Percentiles rank a stretch among this genome's conserved stretches.
phyloP scores from a whole-genome alignment of 2,329 filamentous ascomycete species.

The Colletotrichum liriopes region DNA sequence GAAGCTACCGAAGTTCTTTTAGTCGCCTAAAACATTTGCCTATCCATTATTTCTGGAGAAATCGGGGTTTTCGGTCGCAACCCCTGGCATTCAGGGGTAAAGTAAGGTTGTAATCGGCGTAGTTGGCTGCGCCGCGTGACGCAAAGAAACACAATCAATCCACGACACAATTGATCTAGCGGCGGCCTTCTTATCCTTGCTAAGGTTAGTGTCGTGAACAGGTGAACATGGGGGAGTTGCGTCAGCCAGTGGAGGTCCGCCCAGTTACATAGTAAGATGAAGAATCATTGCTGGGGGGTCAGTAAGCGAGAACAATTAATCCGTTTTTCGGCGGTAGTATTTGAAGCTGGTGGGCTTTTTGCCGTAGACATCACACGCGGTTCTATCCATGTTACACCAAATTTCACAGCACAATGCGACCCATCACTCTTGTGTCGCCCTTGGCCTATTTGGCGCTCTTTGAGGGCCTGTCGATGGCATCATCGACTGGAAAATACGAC shows the following conservation, averaged over 20 bases:
- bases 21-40: too few species aligned
- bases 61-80: too few species aligned
- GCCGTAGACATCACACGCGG: too few species aligned
- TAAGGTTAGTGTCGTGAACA: conserved; percentile 16
- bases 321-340: not conserved
- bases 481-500: conserved; percentile 23
- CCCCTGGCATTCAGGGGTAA: not conserved
- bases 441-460: not conserved
- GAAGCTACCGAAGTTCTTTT: too few species aligned
- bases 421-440: not conserved
- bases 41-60: not conserved
- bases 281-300: not conserved
- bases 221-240: not conserved
- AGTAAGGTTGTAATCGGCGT: too few species aligned
- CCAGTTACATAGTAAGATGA: not conserved
- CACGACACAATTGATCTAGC: not conserved
- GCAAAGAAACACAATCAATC: not conserved
- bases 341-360: too few species aligned
- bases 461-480: not conserved
- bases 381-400: too few species aligned
- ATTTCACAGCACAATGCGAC: not conserved
- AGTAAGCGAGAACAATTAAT: not conserved
- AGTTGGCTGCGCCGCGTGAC: not conserved
- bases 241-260: conserved; percentile 1
- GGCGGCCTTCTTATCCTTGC: conserved; percentile 5